Conservation (phyloP, 2,329 filamentous ascomycete genomes). For the Neocatenulostroma microsporum region DNA sequence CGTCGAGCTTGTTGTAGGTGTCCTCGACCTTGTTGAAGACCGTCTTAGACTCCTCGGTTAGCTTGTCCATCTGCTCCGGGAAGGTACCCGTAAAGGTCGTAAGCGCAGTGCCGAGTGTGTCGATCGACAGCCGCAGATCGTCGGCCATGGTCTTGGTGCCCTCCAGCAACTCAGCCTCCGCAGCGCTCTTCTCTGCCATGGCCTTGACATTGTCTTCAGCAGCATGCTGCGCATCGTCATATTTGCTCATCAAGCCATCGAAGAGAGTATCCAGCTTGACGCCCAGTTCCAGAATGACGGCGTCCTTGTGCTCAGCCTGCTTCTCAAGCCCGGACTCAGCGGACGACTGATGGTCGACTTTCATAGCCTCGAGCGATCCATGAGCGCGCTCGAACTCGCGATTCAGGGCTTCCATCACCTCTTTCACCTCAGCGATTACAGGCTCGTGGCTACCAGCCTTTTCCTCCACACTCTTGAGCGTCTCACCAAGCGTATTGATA, state of each 20-base stretch:
- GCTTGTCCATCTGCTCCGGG: constrained; percentile 62
- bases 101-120: constrained; percentile 65
- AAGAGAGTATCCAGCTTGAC: constrained; percentile 68
- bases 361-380: constrained; percentile 67
- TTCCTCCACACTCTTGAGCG: constrained; percentile 63
- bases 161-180: constrained; percentile 65
- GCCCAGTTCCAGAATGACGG: constrained; percentile 47
- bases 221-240: constrained; percentile 71
- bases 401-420: constrained; percentile 65
- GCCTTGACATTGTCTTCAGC: constrained; percentile 67
- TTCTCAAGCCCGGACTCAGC: constrained; percentile 50
- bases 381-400: constrained; percentile 82
- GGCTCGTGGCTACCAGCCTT: constrained; percentile 47
- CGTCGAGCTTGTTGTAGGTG: constrained; percentile 66
- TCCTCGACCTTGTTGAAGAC: constrained; percentile 79
- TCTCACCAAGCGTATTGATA: constrained; percentile 50
- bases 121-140: constrained; percentile 77
- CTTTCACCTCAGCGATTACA: constrained; percentile 45
- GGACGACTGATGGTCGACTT: constrained; percentile 65
- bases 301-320: constrained; percentile 51
- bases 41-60: constrained; percentile 78
- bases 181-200: constrained; percentile 63
- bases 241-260: constrained; percentile 72
- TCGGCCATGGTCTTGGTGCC: constrained; percentile 74
- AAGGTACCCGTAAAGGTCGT: constrained; percentile 46